Evolutionary conservation across 176 grass and related monocot species (phyloP).

Genomic region (Tillandsia fasciculata): DNA sequence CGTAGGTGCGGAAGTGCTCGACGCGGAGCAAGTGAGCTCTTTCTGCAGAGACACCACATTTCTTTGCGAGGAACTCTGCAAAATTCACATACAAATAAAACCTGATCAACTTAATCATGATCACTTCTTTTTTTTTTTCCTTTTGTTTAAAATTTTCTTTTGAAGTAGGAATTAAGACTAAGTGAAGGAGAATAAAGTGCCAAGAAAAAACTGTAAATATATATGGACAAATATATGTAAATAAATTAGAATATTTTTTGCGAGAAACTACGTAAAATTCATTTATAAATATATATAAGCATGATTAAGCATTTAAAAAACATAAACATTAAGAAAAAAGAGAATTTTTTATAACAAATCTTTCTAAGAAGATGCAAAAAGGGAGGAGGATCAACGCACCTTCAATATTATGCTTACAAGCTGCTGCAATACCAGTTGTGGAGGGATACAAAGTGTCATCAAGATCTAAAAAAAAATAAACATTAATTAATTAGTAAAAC

Average conservation of each 20-base stretch:
- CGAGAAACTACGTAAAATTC: too few species aligned
- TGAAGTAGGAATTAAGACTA: too few species aligned
- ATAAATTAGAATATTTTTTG: background rate
- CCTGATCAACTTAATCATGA: too few species aligned
- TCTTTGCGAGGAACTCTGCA: conserved; percentile 54
- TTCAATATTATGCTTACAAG: conserved; percentile 75
- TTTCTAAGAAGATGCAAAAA: too few species aligned
- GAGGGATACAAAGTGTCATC: conserved; percentile 92
- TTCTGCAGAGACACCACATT: conserved; percentile 44
- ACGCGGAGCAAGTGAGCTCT: conserved; percentile 48
- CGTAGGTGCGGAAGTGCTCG: conserved; percentile 74
- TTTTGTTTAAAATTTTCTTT: too few species aligned
- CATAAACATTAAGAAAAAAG: too few species aligned
- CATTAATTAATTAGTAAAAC: background rate
- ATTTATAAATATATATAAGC: too few species aligned
- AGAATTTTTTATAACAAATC: too few species aligned
- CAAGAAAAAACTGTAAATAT: background rate
- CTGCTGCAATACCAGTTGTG: conserved; percentile 37
- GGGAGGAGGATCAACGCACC: conserved; percentile 14
- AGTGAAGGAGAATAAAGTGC: too few species aligned
- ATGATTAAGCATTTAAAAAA: too few species aligned
- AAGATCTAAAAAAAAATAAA: conserved; percentile 31
- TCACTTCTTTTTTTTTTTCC: too few species aligned
- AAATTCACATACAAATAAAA: too few species aligned
- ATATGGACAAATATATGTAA: background rate